These are phyloP conservation scores for Dothistroma pini DNA, from an alignment of 2,329 filamentous ascomycete species.

Conservation along the genomic window DNA sequence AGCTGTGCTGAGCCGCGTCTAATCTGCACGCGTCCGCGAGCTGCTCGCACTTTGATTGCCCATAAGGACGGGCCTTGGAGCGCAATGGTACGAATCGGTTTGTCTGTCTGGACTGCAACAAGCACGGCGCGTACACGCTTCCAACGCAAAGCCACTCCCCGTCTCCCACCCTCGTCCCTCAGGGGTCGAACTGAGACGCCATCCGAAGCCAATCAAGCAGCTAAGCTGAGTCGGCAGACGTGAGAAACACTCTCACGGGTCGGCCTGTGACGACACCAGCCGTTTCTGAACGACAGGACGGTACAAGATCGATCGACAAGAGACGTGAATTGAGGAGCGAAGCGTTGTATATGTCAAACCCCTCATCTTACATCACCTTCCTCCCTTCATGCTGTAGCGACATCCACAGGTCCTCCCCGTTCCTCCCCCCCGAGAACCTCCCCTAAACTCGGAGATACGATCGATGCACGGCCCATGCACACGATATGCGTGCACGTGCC, in stretches of 20 bases:
- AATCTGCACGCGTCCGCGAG: constrained; percentile 1
- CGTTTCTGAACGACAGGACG: neutral
- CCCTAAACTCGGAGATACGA: neutral
- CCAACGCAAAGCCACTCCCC: neutral
- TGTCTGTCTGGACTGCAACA: neutral
- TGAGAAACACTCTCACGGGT: neutral
- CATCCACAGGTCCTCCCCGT: neutral
- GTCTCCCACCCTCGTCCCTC: neutral
- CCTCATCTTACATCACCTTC: neutral
- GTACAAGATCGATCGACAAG: neutral
- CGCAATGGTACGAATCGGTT: neutral
- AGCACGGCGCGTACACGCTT: neutral
- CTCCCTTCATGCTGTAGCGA: too few relatives aligned
- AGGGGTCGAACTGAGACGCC: neutral
- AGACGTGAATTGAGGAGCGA: neutral
- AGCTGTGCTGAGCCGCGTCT: neutral
- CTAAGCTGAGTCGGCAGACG: constrained; percentile 5
- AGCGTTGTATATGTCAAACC: neutral
- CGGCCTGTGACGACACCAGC: neutral
- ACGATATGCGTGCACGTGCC: neutral
- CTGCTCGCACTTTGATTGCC: neutral
- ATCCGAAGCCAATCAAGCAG: neutral
- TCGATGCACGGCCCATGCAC: neutral
- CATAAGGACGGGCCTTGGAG: neutral
- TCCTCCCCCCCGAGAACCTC: neutral